Percentiles rank a stretch among this genome's conserved stretches.
Conservation (phyloP, 441 rosid genomes). For the Raphanus hybrid region DNA sequence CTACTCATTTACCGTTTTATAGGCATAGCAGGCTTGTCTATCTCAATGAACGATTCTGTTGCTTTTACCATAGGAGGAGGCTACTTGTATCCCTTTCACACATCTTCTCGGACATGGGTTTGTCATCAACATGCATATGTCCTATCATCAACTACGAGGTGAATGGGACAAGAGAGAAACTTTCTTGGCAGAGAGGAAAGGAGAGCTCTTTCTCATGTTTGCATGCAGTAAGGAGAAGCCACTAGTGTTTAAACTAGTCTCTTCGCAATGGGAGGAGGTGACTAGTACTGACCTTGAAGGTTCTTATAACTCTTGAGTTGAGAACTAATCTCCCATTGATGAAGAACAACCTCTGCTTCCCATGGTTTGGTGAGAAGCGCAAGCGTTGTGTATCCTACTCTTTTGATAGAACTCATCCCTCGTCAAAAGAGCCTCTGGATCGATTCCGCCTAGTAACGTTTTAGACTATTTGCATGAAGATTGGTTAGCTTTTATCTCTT, state of each 20-base stretch:
- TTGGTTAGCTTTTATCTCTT: not conserved
- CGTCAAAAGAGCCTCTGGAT: not conserved
- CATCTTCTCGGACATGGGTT: not conserved
- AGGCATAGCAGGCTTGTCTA: not conserved
- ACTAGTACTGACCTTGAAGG: slow-evolving; percentile 1
- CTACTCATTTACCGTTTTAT: not conserved
- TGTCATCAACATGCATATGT: not conserved
- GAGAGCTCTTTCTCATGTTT: not conserved
- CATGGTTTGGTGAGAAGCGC: not conserved
- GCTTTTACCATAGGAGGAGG: not conserved
- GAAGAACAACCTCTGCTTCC: slow-evolving; percentile 2
- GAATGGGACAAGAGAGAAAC: not conserved
- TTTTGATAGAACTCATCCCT: not conserved
- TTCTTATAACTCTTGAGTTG: too few relatives aligned
- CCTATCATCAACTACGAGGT: not conserved
- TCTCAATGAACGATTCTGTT: not conserved
- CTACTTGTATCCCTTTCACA: not conserved
- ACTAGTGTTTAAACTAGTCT: not conserved
- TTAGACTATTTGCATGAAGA: not conserved
- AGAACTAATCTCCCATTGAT: too few relatives aligned
- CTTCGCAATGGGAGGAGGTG: slow-evolving; percentile 3
- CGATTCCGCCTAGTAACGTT: not conserved
- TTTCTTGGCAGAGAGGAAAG: not conserved
- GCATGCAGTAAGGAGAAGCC: not conserved
- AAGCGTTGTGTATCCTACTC: not conserved